Conservation (phyloP, 495 filamentous ascomycete species). For the Wilcoxina mikolae region DNA sequence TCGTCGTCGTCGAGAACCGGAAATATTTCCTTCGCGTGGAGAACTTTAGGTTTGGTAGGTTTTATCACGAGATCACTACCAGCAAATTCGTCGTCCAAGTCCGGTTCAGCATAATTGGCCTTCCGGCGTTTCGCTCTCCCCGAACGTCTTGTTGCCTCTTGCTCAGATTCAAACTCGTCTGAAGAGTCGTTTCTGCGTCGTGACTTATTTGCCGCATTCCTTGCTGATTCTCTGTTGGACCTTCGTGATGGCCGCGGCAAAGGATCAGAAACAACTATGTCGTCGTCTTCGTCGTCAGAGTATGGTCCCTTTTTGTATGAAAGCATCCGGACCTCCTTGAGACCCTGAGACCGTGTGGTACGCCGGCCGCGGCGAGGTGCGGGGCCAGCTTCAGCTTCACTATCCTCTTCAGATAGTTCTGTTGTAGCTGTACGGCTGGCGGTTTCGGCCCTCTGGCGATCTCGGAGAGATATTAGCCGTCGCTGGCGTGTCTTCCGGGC, state of each 20-base stretch:
- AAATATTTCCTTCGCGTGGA: slow-evolving; percentile 20
- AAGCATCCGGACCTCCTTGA: slow-evolving; percentile 1
- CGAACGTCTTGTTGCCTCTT: slow-evolving; percentile 12
- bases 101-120: slow-evolving; percentile 18
- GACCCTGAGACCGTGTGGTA: background rate
- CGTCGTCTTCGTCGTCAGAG: slow-evolving; percentile 17
- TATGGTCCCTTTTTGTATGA: background rate
- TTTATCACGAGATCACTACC: slow-evolving; percentile 14
- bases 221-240: slow-evolving; percentile 5
- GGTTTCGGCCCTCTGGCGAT: background rate
- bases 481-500: background rate
- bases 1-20: slow-evolving; percentile 15
- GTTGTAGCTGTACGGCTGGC: background rate
- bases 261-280: slow-evolving; percentile 13
- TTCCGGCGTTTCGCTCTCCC: slow-evolving; percentile 14
- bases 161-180: slow-evolving; percentile 9
- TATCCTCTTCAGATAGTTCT: background rate
- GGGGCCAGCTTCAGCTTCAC: background rate
- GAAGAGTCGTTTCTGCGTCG: background rate
- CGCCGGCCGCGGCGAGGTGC: background rate
- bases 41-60: slow-evolving; percentile 13
- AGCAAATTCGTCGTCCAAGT: slow-evolving; percentile 28
- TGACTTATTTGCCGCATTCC: background rate
- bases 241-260: background rate
- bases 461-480: background rate